A percentile compares a stretch with the other conserved stretches of the same genome.
Conservation (phyloP, 345 rosid species). For the Carallia brachiata region DNA sequence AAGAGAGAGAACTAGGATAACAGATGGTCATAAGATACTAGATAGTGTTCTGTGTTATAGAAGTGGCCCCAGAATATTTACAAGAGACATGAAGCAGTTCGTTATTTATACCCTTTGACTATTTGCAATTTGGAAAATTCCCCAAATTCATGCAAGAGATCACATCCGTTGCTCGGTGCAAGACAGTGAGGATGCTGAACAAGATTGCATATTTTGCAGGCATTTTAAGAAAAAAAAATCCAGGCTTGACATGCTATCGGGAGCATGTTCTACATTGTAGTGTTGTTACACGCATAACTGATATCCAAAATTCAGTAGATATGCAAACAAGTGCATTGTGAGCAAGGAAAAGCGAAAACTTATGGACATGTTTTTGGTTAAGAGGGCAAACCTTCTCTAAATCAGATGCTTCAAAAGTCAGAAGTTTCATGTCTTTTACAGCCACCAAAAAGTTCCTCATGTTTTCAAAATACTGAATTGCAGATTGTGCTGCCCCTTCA, state of each 20-base stretch:
- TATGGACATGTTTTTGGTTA: neutral
- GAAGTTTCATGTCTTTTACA: constrained; percentile 88
- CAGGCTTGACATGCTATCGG: too few species aligned
- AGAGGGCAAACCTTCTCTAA: constrained; percentile 65
- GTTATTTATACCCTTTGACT: neutral
- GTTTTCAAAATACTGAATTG: constrained; percentile 95
- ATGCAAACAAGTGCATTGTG: neutral
- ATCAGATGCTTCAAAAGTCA: constrained; percentile 95
- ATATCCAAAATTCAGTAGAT: neutral
- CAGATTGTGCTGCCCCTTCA: constrained; percentile 96
- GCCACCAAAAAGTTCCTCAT: constrained; percentile 96
- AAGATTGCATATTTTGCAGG: too few species aligned
- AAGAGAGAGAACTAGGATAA: neutral
- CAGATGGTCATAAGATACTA: neutral
- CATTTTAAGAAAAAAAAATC: too few species aligned
- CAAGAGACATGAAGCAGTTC: neutral
- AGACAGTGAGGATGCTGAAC: too few species aligned
- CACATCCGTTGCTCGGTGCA: too few species aligned
- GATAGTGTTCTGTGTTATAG: neutral
- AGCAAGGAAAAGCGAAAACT: neutral
- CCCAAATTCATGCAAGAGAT: too few species aligned
- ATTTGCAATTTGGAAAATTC: too few species aligned
- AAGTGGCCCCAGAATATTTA: neutral
- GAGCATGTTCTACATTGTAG: too few species aligned
- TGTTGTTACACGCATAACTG: too few species aligned